Evolutionary conservation across 805 yeast genomes (phyloP), one percentile per base, ranked within the genome.

Genomic region (Ogataea nakhonphanomensis): DNA sequence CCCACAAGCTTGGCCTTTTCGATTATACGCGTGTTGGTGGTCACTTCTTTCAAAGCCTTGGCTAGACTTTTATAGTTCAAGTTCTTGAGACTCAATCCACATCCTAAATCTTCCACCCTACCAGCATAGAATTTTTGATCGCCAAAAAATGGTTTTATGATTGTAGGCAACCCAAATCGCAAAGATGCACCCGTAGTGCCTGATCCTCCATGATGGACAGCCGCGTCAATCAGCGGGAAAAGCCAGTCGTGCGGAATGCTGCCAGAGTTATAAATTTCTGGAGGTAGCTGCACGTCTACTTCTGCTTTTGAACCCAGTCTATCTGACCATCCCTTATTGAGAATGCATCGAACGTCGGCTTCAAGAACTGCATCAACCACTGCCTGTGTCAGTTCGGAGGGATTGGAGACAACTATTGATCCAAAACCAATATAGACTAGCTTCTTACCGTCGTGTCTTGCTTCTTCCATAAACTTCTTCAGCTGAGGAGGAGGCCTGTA

Each of bases 121-220:
- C 75, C 69, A 0, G 95, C 96, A 60, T 86, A 91, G 58, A 91
- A 91, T 57, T 86, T 90, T 62, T 91, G 98, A 62, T 91, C 98
- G 0, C 96, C 98, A 60, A 91, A 91, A 56, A 91, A 91, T 2
- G 98, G 98, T 59, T 90, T 91, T 52, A 91, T 79, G 25, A 91
- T 74, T 0, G 95, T 88, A 1, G 98, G 97, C 24, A 84, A 61
- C 0, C 98, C 98, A 10, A 85, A 83, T 46, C 90, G 69, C 39
- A 91, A 60, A 2, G 95, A 75, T 0, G 96, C 96, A 7, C 98
- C 98, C 0, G 97, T 91, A 0, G 97, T 87, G 1, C 98, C 98
- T 0, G 95, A 83, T 0, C 98, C 98, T 28, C 98, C 98, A 59
- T 91, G 98, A 58, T 91, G 98, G 4, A 91, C 96, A 0, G 95